Base-by-base conservation (phyloP, 805 yeast genomes). In the Cyberlindnera mycetangii region DNA sequence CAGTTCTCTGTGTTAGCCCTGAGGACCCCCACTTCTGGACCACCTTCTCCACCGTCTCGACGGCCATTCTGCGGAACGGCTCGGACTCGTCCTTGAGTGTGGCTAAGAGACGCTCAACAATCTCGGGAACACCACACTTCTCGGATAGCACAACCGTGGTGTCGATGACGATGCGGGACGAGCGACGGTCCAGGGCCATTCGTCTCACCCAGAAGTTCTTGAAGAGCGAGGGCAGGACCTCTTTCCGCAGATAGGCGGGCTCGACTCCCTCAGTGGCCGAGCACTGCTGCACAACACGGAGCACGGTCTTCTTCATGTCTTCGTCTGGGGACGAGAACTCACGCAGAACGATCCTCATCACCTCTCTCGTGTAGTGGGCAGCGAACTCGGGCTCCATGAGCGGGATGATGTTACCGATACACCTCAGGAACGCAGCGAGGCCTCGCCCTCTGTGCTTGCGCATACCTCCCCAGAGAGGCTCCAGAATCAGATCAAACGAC, bases 281-380 rank as follows among this genome's bases (percentile, higher is more conserved):
- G 53, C 93, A 78, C 48, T 76, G 81, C 42, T 76, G 82, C 24
- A 90, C 67, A 7, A 87, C 86, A 24, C 73, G 68, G 47, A 93
- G 62, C 3, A 90, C 84, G 0, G 89, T 76, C 47, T 76, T 76
- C 55, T 79, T 80, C 92, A 90, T 85, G 39, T 89, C 96, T 49
- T 86, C 95, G 58, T 89, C 96, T 0, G 93, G 89, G 0, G 95
- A 78, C 28, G 69, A 62, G 54, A 89, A 86, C 62, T 90, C 95
- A 42, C 93, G 69, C 3, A 78, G 56, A 5, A 89, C 67, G 21
- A 89, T 74, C 16, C 67, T 67, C 72, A 89, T 76, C 3, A 89
- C 74, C 58, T 88, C 95, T 38, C 74, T 74, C 0, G 97, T 79
- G 53, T 88, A 89, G 60, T 80, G 85, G 42, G 79, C 78, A 2